A percentile compares a stretch with the other conserved stretches of the same genome.
These are phyloP conservation scores for Scenedesmus sp. DNA, from an alignment of 163 green algal species.

Conservation along the genomic window DNA sequence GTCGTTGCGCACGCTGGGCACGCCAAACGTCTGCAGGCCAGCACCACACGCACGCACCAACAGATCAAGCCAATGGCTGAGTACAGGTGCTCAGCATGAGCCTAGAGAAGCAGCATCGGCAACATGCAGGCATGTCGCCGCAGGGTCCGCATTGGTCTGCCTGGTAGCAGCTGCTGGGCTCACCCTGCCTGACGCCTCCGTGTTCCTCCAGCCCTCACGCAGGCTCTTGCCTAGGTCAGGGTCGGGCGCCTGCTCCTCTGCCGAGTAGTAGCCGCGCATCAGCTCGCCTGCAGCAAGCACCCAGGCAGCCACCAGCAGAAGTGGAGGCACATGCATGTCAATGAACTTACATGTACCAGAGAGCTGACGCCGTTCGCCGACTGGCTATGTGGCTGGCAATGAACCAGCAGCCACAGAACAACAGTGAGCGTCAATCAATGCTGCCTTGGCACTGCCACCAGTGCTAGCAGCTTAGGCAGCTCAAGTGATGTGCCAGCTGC, in stretches of 20 bases:
- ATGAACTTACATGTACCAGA: too few species aligned
- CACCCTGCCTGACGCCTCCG: constrained; percentile 9
- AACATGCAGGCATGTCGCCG: background rate
- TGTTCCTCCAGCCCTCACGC: constrained; percentile 65
- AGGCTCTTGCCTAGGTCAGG: constrained; percentile 80
- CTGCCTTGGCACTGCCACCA: too few species aligned
- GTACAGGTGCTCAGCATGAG: background rate
- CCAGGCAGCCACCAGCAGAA: background rate
- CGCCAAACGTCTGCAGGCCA: constrained; percentile 59
- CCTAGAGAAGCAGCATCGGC: background rate
- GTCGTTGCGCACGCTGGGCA: constrained; percentile 71
- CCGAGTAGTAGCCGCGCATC: constrained; percentile 56
- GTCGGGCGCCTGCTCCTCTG: constrained; percentile 73
- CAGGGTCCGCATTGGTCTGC: background rate
- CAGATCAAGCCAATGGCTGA: background rate
- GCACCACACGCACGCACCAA: background rate
- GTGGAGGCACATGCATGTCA: background rate
- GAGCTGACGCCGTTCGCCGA: too few species aligned
- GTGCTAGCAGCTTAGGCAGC: too few species aligned
- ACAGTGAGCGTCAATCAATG: too few species aligned
- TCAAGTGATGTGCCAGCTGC: too few species aligned
- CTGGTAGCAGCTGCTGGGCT: background rate
- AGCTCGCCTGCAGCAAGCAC: constrained; percentile 34
- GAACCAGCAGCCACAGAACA: too few species aligned
- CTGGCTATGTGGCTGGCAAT: too few species aligned